Base-by-base conservation (phyloP, 352 stramenopile genomes). In the Pythium guiyangense region DNA sequence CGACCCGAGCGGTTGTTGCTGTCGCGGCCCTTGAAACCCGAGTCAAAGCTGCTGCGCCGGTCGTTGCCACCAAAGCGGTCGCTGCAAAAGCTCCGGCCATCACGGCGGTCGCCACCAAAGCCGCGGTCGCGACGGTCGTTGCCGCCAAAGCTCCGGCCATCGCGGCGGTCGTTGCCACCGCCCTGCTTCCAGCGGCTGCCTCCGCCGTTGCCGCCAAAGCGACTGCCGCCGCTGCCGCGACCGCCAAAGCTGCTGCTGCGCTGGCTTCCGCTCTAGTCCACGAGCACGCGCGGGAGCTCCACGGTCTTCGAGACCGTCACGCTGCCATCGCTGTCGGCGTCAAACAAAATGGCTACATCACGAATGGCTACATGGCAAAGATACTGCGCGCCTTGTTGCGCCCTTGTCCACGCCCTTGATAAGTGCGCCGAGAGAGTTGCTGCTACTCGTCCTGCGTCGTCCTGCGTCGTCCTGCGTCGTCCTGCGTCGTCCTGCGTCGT, bases 251-350 rank as follows among this genome's bases (percentile, higher is more conserved):
- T 62, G 70, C 62, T 72, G 62, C 60, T 60, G 57, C 55, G 48
- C 56, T 56, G 46, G 57, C 29, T 31, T 42, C 31, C 43, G 56
- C 26, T 58, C 52, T 56, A 54, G 58, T 78, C 75, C 47, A 86
- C 65, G 17, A 90, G 57, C 64, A 90, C 54, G 14, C 68, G 73
- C 17, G 80, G 70, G 29, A 91, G 76, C 59, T 91, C 78, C 17
- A 73, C 64, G 22, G 74, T 71, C 6, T 64, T 49, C 31, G 74
- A 63, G 44, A 91, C 67, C 3, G 61, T 73, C 44, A 84, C 62
- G 34, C 76, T 61, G 9, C 70, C 59, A 22, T 52, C 59, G 3
- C 67, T 63, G 0, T 68, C 52, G 11, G 55, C 63, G n/a, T 48
- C 59, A 5, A 91, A 54, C 34, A 87, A n/a, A n/a, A n/a, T n/a